Evolutionary conservation across 2,329 filamentous ascomycete species (phyloP).

Genomic region (Aureobasidium sp.): DNA sequence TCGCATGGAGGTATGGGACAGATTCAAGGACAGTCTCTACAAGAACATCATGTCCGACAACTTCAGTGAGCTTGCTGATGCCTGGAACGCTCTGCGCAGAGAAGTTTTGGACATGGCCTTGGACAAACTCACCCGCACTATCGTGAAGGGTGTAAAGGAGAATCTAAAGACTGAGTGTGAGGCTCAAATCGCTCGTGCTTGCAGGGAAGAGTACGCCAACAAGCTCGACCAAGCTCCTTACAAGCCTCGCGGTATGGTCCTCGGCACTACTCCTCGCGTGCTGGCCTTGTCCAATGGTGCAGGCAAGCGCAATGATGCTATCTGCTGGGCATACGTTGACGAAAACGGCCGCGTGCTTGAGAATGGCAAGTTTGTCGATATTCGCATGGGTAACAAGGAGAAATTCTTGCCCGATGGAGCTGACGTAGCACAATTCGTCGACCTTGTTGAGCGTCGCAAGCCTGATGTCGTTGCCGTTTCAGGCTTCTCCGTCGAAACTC

Average conservation of each 20-base stretch:
- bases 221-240: conserved; percentile 93
- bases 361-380: conserved; percentile 76
- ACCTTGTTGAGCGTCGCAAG: conserved; percentile 69
- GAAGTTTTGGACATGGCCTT: conserved; percentile 79
- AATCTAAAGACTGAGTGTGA: conserved; percentile 90
- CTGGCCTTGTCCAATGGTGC: conserved; percentile 81
- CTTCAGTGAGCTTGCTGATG: conserved; percentile 87
- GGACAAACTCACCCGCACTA: conserved; percentile 71
- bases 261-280: conserved; percentile 82
- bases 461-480: conserved; percentile 88
- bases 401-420: conserved; percentile 58
- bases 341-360: conserved; percentile 86
- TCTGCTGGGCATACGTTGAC: conserved; percentile 88
- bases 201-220: conserved; percentile 80
- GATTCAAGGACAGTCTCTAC: conserved; percentile 70
- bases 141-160: conserved; percentile 90
- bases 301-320: conserved; percentile 69
- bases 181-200: conserved; percentile 79
- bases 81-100: conserved; percentile 83
- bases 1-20: conserved; percentile 64
- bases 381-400: conserved; percentile 60
- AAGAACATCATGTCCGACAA: conserved; percentile 88
- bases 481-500: conserved; percentile 80
- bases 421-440: conserved; percentile 63
- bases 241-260: conserved; percentile 85